phyloP scores from a whole-genome alignment of 139 green algal species.

The Yamagishiella unicocca region DNA sequence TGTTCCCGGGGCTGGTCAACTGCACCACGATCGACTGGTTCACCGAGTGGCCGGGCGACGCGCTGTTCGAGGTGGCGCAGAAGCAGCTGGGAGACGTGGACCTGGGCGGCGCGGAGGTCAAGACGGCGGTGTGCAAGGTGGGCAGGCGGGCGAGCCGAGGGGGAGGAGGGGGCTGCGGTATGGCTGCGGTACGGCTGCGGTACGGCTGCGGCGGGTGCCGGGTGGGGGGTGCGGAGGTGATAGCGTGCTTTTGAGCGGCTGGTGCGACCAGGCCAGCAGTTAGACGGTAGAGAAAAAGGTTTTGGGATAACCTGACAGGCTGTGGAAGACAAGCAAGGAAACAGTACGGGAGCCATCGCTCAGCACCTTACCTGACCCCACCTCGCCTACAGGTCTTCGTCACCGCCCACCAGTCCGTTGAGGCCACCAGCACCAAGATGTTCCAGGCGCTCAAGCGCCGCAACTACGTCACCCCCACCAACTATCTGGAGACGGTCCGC shows the following conservation, averaged over 20 bases:
- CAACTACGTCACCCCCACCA: constrained; percentile 88
- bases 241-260: background rate
- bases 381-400: constrained; percentile 69
- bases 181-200: no score
- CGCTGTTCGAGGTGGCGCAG: constrained; percentile 79
- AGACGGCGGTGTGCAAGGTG: constrained; percentile 77
- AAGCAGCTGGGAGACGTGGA: constrained; percentile 71
- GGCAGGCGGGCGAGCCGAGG: background rate
- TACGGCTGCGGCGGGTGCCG: no score
- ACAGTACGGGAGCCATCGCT: background rate
- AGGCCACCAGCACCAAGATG: constrained; percentile 70
- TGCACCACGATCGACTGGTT: constrained; percentile 93
- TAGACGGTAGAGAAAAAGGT: no score
- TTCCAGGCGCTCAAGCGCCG: constrained; percentile 71
- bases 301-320: no score
- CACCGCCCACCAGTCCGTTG: constrained; percentile 76
- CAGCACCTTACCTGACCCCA: background rate
- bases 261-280: no score
- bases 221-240: background rate
- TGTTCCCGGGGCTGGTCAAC: constrained; percentile 89
- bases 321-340: constrained; percentile 18
- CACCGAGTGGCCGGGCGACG: constrained; percentile 85
- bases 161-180: background rate
- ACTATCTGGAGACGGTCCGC: constrained; percentile 85
- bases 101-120: constrained; percentile 69